Conservation (phyloP, 768 basidiomycete species). For the Tulasnella sp. region DNA sequence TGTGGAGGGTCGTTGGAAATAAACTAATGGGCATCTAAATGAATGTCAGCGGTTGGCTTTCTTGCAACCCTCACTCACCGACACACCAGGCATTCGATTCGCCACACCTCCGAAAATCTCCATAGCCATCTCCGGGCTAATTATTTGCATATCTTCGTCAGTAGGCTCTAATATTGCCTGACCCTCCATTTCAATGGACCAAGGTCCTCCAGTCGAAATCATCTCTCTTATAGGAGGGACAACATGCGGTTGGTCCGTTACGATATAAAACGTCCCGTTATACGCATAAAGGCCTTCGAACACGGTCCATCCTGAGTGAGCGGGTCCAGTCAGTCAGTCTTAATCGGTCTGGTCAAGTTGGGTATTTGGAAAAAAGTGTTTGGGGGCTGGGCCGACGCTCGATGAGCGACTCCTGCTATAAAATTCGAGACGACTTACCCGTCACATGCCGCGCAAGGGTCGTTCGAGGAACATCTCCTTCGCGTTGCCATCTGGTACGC, state of each 20-base stretch:
- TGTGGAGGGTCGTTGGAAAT: background rate
- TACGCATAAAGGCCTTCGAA: background rate
- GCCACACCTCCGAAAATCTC: conserved; percentile 61
- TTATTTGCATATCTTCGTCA: conserved; percentile 64
- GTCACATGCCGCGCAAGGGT: background rate
- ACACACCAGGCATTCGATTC: conserved; percentile 51
- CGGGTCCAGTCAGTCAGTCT: background rate
- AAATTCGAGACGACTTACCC: no score
- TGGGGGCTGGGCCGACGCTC: background rate
- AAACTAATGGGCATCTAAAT: background rate
- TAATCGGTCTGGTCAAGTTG: background rate
- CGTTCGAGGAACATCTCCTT: background rate
- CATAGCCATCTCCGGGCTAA: conserved; percentile 54
- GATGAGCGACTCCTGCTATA: background rate
- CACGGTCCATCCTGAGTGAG: background rate
- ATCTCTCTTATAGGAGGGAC: conserved; percentile 58
- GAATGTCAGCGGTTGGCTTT: background rate
- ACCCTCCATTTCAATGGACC: conserved; percentile 44
- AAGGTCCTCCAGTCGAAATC: conserved; percentile 51
- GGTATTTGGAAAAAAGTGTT: background rate
- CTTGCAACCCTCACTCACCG: conserved; percentile 39
- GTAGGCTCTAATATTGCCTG: conserved; percentile 52
- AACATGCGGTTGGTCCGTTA: conserved; percentile 55
- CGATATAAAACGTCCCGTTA: background rate
- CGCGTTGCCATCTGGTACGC: background rate